phyloP scores from a whole-genome alignment of 768 basidiomycete genomes.

The Porphyrellus cyaneotinctus region DNA sequence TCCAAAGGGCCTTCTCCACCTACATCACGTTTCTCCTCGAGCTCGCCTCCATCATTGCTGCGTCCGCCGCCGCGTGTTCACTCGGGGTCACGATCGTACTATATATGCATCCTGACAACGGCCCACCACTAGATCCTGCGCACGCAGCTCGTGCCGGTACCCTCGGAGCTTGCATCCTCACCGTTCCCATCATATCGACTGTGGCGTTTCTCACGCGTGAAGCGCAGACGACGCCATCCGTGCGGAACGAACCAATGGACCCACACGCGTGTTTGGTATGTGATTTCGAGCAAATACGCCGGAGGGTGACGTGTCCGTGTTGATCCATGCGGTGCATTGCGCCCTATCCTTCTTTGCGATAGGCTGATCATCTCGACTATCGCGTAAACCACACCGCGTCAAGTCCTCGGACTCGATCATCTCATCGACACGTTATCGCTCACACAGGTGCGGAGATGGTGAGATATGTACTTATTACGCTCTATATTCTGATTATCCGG shows the following conservation, averaged over 20 bases:
- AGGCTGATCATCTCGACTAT: background rate
- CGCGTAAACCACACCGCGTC: background rate
- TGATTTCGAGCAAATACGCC: background rate
- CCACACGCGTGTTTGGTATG: constrained; percentile 3
- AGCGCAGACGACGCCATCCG: constrained; percentile 2
- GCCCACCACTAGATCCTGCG: background rate
- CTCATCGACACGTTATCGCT: background rate
- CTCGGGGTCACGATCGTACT: constrained; percentile 6
- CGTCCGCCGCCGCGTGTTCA: constrained; percentile 12
- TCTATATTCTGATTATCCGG: constrained; percentile 16
- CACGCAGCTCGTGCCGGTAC: constrained; percentile 16
- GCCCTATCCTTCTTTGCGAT: background rate
- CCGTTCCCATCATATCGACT: constrained; percentile 3
- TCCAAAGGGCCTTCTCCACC: background rate
- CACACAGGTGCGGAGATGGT: constrained; percentile 12
- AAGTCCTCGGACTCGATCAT: background rate
- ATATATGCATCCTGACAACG: background rate
- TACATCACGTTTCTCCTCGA: constrained; percentile 8
- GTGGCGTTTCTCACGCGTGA: constrained; percentile 5
- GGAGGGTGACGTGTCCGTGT: background rate
- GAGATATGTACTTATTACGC: constrained; percentile 9
- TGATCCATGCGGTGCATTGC: background rate
- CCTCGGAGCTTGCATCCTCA: constrained; percentile 9
- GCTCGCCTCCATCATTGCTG: constrained; percentile 5
- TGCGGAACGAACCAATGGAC: background rate